Conservation (phyloP, 129 eudicot genomes). For the Kitagawia praeruptora region DNA sequence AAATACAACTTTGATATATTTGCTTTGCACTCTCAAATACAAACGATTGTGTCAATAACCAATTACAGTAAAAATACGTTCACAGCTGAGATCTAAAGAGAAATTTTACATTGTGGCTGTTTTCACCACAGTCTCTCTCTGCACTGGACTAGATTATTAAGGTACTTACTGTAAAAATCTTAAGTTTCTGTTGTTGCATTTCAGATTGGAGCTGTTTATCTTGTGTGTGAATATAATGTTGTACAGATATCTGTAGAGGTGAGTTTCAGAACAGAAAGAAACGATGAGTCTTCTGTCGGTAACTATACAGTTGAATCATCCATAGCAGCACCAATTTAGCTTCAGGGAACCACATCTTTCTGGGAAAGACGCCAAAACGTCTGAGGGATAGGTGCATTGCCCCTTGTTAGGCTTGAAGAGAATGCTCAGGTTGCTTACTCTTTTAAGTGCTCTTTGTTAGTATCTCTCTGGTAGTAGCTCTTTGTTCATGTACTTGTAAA, state of each 20-base stretch:
- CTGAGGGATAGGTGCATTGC: constrained; percentile 17
- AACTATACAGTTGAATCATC: constrained; percentile 13
- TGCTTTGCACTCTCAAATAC: no score
- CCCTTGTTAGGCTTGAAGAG: constrained; percentile 14
- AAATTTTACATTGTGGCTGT: neutral
- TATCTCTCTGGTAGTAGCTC: neutral
- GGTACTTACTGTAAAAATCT: neutral
- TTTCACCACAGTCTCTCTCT: neutral
- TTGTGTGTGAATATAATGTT: constrained; percentile 68
- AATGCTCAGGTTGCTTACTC: constrained; percentile 20
- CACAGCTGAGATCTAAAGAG: no score
- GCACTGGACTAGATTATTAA: neutral
- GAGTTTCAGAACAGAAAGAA: constrained; percentile 19
- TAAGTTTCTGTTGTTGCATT: neutral
- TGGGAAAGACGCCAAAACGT: neutral
- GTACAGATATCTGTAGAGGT: constrained; percentile 34
- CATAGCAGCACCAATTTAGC: neutral
- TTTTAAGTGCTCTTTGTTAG: neutral
- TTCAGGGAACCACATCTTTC: constrained; percentile 28
- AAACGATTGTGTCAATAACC: no score
- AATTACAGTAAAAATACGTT: no score
- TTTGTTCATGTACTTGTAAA: no score
- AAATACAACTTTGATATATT: no score
- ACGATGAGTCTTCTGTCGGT: neutral
- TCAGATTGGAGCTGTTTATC: constrained; percentile 66